Evolutionary conservation across 192 early-diverging fungal genomes (phyloP).

Genomic region (Entomortierella parvispora): DNA sequence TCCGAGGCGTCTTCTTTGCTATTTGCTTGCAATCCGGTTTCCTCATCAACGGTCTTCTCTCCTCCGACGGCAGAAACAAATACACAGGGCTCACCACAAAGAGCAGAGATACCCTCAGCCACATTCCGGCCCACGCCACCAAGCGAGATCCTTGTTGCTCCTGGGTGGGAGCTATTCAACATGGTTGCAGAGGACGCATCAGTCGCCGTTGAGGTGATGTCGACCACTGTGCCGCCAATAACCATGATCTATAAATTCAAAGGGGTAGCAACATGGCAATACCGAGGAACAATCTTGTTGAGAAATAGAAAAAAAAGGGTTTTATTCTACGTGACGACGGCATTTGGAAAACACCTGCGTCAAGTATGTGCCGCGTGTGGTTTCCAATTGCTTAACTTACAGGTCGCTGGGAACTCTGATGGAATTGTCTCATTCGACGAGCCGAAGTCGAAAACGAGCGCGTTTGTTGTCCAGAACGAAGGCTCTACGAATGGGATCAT

Average conservation of each 20-base stretch:
- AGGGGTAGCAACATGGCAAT: too few species aligned
- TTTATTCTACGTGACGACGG: too few species aligned
- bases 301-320: not conserved
- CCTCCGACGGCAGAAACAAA: conserved; percentile 77
- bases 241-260: conserved; percentile 69
- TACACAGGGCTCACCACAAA: conserved; percentile 66
- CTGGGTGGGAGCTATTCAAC: conserved; percentile 77
- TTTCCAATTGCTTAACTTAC: conserved; percentile 17
- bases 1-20: conserved; percentile 1
- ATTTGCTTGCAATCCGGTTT: too few species aligned
- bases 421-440: conserved; percentile 13
- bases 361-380: too few species aligned
- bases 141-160: conserved; percentile 67
- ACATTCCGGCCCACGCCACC: conserved; percentile 97
- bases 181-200: conserved; percentile 16
- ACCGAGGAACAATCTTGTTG: not conserved
- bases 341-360: too few species aligned
- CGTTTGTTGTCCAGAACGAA: not conserved
- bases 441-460: conserved; percentile 33
- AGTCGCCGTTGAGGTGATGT: conserved; percentile 74
- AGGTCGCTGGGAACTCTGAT: conserved; percentile 13
- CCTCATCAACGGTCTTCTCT: not conserved
- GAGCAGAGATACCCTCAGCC: conserved; percentile 78
- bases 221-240: conserved; percentile 87
- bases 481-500: too few species aligned